These are phyloP conservation scores for Backusella tarrabulga DNA, from an alignment of 192 early-diverging fungal genomes.

Conservation along the genomic window DNA sequence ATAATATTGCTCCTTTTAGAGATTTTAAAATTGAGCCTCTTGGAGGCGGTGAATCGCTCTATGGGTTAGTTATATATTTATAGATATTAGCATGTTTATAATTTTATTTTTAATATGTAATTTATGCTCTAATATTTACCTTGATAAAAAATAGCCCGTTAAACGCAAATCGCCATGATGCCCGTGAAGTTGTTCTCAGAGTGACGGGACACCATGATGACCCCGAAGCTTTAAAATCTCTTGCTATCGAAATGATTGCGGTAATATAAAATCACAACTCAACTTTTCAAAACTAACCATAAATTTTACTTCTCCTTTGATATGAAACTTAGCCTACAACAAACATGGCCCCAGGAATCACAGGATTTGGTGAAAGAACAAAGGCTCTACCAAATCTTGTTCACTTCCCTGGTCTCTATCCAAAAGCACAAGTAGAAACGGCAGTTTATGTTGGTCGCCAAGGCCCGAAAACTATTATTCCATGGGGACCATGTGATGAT, in stretches of 20 bases:
- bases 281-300: not conserved
- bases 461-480: conserved; percentile 15
- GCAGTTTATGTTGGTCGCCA: conserved; percentile 33
- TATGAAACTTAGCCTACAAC: conserved; percentile 38
- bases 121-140: not conserved
- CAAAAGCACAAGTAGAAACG: conserved; percentile 44
- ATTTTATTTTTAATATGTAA: not conserved
- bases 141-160: not conserved
- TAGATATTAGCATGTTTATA: not conserved
- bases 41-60: conserved; percentile 53
- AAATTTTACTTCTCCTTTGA: not conserved
- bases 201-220: conserved; percentile 47
- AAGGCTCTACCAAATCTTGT: conserved; percentile 57
- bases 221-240: conserved; percentile 38
- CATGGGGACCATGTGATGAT: conserved; percentile 34
- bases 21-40: conserved; percentile 58
- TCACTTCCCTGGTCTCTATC: conserved; percentile 58
- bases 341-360: conserved; percentile 55
- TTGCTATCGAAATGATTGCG: conserved; percentile 50
- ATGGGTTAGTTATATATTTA: conserved; percentile 45
- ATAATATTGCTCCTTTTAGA: conserved; percentile 49
- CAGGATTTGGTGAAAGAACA: conserved; percentile 56
- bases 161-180: conserved; percentile 9
- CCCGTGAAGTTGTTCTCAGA: conserved; percentile 49
- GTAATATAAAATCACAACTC: conserved; percentile 20